phyloP scores from a whole-genome alignment of 2,329 filamentous ascomycete genomes.

The Alternaria sp. region DNA sequence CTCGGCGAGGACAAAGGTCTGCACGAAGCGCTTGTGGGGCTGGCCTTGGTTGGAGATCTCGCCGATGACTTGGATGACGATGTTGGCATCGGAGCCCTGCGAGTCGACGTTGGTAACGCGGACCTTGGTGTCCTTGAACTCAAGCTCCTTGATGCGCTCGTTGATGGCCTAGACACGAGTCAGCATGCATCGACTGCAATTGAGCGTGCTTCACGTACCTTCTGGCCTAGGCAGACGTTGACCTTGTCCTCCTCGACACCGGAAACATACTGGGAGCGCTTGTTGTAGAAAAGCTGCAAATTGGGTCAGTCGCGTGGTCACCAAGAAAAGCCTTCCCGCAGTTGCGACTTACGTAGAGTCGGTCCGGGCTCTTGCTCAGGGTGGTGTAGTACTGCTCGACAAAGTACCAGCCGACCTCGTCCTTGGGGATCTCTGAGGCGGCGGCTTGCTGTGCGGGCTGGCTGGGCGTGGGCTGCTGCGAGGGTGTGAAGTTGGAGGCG shows the following conservation, averaged over 20 bases:
- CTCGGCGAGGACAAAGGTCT: slow-evolving; percentile 95
- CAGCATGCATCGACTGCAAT: neutral
- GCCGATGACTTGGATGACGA: slow-evolving; percentile 97
- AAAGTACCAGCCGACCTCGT: slow-evolving; percentile 99
- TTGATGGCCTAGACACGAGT: slow-evolving; percentile 74
- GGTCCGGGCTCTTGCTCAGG: slow-evolving; percentile 90
- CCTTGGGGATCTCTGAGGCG: slow-evolving; percentile 68
- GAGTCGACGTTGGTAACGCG: slow-evolving; percentile 98
- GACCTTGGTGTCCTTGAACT: slow-evolving; percentile 98
- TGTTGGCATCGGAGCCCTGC: slow-evolving; percentile 89
- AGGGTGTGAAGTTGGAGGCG: slow-evolving; percentile 34
- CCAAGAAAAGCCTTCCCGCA: neutral
- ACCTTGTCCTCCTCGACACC: slow-evolving; percentile 90
- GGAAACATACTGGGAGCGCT: slow-evolving; percentile 92
- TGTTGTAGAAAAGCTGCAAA: slow-evolving; percentile 84
- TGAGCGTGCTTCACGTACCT: slow-evolving; percentile 63
- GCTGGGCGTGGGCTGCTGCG: slow-evolving; percentile 35
- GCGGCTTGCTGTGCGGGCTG: slow-evolving; percentile 37
- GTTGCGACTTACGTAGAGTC: slow-evolving; percentile 69
- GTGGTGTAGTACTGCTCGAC: slow-evolving; percentile 99
- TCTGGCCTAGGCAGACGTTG: slow-evolving; percentile 83
- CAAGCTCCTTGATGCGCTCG: slow-evolving; percentile 89
- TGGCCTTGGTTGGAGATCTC: slow-evolving; percentile 94
- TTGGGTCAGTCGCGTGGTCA: slow-evolving; percentile 25
- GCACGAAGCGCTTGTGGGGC: slow-evolving; percentile 93